Evolutionary conservation across 2,329 filamentous ascomycete species (phyloP), one percentile per base, ranked within the genome.

Genomic region (Hirsutella thompsonii): DNA sequence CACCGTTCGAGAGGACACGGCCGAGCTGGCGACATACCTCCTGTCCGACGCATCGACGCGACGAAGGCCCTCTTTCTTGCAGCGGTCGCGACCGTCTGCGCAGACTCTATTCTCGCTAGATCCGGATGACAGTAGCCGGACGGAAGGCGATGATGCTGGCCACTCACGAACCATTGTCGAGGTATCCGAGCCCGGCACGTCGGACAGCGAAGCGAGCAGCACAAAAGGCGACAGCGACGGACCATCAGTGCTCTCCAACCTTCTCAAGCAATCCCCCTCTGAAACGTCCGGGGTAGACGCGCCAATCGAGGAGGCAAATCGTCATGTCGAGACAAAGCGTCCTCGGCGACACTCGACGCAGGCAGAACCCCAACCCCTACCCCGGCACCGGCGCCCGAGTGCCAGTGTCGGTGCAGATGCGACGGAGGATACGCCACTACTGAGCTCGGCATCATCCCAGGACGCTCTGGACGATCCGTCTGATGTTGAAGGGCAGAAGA

Each of bases 1-100:
- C 44, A 83, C 79, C 48, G 82, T 94, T 33, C 81, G 88, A 47
- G 81, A 92, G 61, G 82, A 92, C 55, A 93, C 88, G 2, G 85
- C 87, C 39, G 86, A 94, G 61, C 70, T 94, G 42, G 88, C 88
- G 35, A 86, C 77, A 16, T 87, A 89, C 56, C 80, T 86, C 38
- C 72, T 94, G 21, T 81, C 81, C 32, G 77, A 83, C 50, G 70
- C 72, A 50, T 62, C 69, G 43, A 58, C 63, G 43, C 51, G 57
- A 35, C 62, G 59, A 35, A 64, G 58, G 45, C 61, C 67, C 4
- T 62, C 66, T 9, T 70, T 76, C 44, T 59, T 76, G n/a, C 56
- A 59, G 20, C 56, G 58, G 32, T 47, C 52, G 8, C 52, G 58
- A 44, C 41, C 51, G 13, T 58, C 56, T 1, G 38, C 52, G 16